Base-by-base conservation (phyloP, 2,329 filamentous ascomycete genomes). In the Westerdykella sp. region DNA sequence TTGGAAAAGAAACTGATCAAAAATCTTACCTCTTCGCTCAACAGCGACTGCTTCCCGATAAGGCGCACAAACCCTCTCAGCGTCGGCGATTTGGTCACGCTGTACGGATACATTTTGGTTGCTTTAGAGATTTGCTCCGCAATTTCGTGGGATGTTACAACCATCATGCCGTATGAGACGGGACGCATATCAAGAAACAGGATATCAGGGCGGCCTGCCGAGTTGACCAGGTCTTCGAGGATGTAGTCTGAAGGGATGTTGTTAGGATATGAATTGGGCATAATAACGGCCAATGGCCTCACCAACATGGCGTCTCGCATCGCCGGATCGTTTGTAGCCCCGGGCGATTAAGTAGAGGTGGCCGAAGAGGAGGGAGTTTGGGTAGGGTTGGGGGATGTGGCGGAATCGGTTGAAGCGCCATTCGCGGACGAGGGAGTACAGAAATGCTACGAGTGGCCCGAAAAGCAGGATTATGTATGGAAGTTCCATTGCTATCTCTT, bases 61-160 rank as follows among this genome's bases (percentile, higher is more conserved):
- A 63, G 47, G 3, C 42, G 41, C 5, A 41, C 44, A 15, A 49
- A 54, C 1, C 47, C 47, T 9, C 18, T 36, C n/a, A 66, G 36
- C 5, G 65, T 67, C 2, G 62, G 60, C 6, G 60, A 65, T 39
- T 68, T 68, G 9, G 51, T 53, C 2, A 59, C 51, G 28, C 63
- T 63, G 31, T 59, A 60, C 3, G 57, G 62, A 38, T 57, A 54
- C 21, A 45, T 34, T 39, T 64, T 63, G 1, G 60, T 56, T 2
- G 51, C 30, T 43, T 42, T 59, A 1, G 60, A 45, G 3, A 66
- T 47, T 39, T 68, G 62, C 46, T 68, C 65, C 3, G 63, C 63
- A 38, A 68, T 43, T 1, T 57, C 56, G 36, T 68, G 63, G 3
- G 60, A 61, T 5, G 47, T 31, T 15, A 68, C 45, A 6, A 66